Base-by-base conservation (phyloP, 768 basidiomycete species). In the Flagelloscypha sp. region DNA sequence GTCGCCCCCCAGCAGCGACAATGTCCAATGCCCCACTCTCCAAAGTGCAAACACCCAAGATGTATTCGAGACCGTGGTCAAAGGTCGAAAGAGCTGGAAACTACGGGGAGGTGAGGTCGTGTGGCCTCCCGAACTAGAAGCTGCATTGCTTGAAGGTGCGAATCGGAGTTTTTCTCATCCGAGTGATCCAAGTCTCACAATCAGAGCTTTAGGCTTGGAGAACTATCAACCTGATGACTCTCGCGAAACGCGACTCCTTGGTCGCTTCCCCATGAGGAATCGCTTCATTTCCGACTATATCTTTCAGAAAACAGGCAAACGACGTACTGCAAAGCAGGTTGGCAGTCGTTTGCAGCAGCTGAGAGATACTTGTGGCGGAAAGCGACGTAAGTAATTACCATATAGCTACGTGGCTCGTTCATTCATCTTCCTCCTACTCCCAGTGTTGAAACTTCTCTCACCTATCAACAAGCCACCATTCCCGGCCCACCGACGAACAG, bases 231-330 rank as follows among this genome's bases (percentile, higher is more conserved):
- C 82, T 20, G 74, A 78, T 42, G 77, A 84, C 48, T 79, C 78
- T 11, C 63, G 80, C 52, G 80, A 84, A 50, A 80, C 81, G 25
- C 65, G 79, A 36, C 70, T 79, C 12, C 69, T 85, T 3, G 81
- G 81, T 16, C 72, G 84, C 33, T 84, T 80, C 50, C 84, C 84
- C 24, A 74, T 81, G 68, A 68, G 84, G 38, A 86, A 86, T 57
- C 70, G 78, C 30, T 86, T 84, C 57, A 81, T 85, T 43, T 81
- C 83, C 34, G 79, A 86, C 44, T 77, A 80, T 57, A 84, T 86
- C 50, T 74, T 64, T 50, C 63, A 65, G 23, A 70, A 68, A 43
- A 86, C 84, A 0, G 80, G 83, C 16, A 76, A 79, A 53, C 64
- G 68, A 41, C 69, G 84, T 40, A 79, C 79, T 6, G 72, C 83